Conservation (phyloP, 2,329 filamentous ascomycete species). For the Venturia pyrina region DNA sequence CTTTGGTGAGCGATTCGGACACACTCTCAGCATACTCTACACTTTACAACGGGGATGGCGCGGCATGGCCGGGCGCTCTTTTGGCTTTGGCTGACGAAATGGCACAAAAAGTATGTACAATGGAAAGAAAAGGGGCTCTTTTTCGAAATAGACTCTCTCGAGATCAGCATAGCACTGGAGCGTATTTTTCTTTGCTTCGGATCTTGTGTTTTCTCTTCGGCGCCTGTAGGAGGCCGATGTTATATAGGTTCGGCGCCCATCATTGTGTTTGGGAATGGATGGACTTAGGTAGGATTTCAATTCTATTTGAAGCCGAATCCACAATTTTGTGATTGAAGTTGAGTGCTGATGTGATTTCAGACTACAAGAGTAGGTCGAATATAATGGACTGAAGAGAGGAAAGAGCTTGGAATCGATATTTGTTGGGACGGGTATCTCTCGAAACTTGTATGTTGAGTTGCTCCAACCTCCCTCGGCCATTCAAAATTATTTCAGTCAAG, state of each 20-base stretch:
- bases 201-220: neutral
- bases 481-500: neutral
- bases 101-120: neutral
- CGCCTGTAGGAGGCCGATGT: neutral
- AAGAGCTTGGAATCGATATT: neutral
- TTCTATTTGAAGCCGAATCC: neutral
- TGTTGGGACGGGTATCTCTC: neutral
- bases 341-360: neutral
- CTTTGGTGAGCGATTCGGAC: neutral
- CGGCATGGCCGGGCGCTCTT: conserved; percentile 2
- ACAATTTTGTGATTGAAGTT: neutral
- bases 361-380: too few relatives aligned
- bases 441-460: neutral
- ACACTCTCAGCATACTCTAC: neutral
- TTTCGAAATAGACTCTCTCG: neutral
- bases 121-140: neutral
- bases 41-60: neutral
- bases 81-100: neutral
- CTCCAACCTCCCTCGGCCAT: neutral
- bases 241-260: neutral
- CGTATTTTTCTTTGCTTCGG: neutral
- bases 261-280: neutral
- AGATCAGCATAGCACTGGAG: conserved; percentile 1
- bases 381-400: neutral
- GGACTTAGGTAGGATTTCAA: neutral